Conservation (phyloP, 2,329 filamentous ascomycete species). For the Apiospora hydei region DNA sequence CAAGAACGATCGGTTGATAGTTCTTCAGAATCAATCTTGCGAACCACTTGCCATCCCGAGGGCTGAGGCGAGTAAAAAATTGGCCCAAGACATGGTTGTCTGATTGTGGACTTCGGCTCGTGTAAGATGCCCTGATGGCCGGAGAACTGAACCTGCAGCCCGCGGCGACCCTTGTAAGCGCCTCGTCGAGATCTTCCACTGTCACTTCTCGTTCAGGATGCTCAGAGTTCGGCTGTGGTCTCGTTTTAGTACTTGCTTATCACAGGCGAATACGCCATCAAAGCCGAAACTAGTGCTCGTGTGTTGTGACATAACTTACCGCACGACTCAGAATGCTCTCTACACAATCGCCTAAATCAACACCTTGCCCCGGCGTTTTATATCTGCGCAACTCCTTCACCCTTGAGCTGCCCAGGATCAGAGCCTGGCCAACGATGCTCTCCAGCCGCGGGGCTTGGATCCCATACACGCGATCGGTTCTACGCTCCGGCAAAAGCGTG, state of each 20-base stretch:
- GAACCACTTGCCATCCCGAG: slow-evolving; percentile 85
- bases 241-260: slow-evolving; percentile 28
- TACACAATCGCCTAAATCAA: slow-evolving; percentile 77
- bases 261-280: not conserved
- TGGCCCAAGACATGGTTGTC: slow-evolving; percentile 56
- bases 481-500: slow-evolving; percentile 76
- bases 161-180: slow-evolving; percentile 72
- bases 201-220: slow-evolving; percentile 56
- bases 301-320: slow-evolving; percentile 48
- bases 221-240: slow-evolving; percentile 55
- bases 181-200: slow-evolving; percentile 75
- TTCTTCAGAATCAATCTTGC: slow-evolving; percentile 81
- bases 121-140: slow-evolving; percentile 54
- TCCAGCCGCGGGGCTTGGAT: slow-evolving; percentile 69
- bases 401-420: slow-evolving; percentile 70
- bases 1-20: slow-evolving; percentile 71
- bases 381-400: slow-evolving; percentile 69
- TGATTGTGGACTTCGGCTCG: slow-evolving; percentile 16
- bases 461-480: slow-evolving; percentile 80
- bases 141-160: slow-evolving; percentile 75
- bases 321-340: slow-evolving; percentile 69
- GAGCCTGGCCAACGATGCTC: slow-evolving; percentile 70
- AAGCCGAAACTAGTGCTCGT: not conserved
- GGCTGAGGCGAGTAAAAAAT: slow-evolving; percentile 66
- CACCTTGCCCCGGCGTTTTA: slow-evolving; percentile 59